These are phyloP conservation scores for Talaromyces sp. DNA, from an alignment of 2,329 filamentous ascomycete genomes.

Conservation along the genomic window DNA sequence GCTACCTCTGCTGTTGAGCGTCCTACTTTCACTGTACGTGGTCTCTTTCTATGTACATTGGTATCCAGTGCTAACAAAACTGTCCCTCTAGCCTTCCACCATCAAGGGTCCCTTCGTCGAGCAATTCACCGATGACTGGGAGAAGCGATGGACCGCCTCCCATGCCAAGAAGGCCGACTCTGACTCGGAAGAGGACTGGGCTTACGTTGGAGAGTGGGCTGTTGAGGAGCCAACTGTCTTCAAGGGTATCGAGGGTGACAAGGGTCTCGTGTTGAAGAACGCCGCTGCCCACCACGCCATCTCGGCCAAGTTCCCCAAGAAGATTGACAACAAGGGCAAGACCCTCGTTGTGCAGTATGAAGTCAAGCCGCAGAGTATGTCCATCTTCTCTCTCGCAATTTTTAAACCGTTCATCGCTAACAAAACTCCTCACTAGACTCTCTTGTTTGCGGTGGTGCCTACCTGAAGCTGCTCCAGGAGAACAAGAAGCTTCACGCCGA, in stretches of 20 bases:
- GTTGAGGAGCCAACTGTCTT: conserved; percentile 89
- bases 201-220: conserved; percentile 92
- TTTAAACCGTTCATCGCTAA: conserved; percentile 25
- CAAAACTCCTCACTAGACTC: conserved; percentile 56
- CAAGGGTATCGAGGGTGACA: conserved; percentile 91
- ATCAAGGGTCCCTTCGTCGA: conserved; percentile 94
- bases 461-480: conserved; percentile 97
- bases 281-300: conserved; percentile 97
- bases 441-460: conserved; percentile 95
- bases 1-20: conserved; percentile 58
- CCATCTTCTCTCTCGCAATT: background rate
- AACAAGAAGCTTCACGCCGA: conserved; percentile 95
- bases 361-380: conserved; percentile 95
- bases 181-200: conserved; percentile 82
- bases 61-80: conserved; percentile 9
- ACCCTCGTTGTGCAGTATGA: conserved; percentile 97
- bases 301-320: conserved; percentile 95
- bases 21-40: conserved; percentile 81
- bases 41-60: conserved; percentile 7
- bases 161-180: conserved; percentile 94
- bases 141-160: conserved; percentile 85
- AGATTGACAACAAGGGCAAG: conserved; percentile 96
- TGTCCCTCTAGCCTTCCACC: conserved; percentile 63
- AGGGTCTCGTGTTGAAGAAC: conserved; percentile 97
- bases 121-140: conserved; percentile 97